Base-by-base conservation (phyloP, 495 filamentous ascomycete species). In the Annulohypoxylon stygium region DNA sequence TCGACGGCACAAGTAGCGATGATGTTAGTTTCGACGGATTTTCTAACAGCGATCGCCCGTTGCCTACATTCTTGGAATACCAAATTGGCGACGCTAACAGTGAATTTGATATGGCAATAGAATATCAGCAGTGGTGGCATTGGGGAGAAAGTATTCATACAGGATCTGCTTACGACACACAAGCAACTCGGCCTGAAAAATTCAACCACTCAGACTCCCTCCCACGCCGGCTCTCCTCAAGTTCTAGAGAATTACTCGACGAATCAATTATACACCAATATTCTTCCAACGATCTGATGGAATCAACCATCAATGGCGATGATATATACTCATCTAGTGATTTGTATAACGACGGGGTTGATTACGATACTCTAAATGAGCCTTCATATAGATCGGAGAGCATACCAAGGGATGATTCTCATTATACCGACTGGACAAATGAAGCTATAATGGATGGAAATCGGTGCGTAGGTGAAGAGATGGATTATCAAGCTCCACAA, bases 401-500 rank as follows among this genome's bases (percentile, higher is more conserved):
- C 45, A 25, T n/a, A 16, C 8, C 47, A 4, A n/a, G 20, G 7
- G 16, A 18, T 26, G 23, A 23, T 14, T n/a, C 41, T 41, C 30
- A 41, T 26, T 20, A 36, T 61, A 8, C 25, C n/a, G 20, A 4
- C n/a, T 14, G 7, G 59, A 10, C n/a, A 51, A 45, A 26, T n/a
- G 6, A 47, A 10, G 54, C 1, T 8, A 20, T 45, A 7, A 39
- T 53, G 30, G 54, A 61, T 16, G 12, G 51, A 4, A 20, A 63
- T 12, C 4, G 20, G 61, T 41, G 25, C 10, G 9, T 2, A 7
- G 34, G 50, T 12, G 26, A 57, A 66, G 37, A 54, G 30, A 7
- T 25, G 10, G 23, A 51, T 23, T 34, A 23, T 33, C 47, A 55
- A 58, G 36, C 37, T 36, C 12, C 67, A 63, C 48, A 70, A 53